Evolutionary conservation across 495 filamentous ascomycete species (phyloP).

Genomic region (Aspergillus kassunensis): DNA sequence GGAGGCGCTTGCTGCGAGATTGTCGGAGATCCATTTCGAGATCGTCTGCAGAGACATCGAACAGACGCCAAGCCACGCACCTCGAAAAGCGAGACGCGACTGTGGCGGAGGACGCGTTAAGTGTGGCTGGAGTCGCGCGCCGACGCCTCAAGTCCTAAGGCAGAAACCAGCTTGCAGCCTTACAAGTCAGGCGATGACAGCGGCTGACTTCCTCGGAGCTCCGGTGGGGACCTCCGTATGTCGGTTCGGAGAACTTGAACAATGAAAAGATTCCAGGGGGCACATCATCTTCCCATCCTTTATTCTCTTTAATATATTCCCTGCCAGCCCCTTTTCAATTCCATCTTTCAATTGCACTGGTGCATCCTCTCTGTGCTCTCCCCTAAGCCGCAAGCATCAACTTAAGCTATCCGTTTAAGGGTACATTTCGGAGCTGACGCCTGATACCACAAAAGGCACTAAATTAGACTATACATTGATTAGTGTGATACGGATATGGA

Average conservation of each 20-base stretch:
- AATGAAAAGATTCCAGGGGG: slow-evolving; percentile 3
- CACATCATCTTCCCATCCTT: not conserved
- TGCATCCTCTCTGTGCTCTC: not conserved
- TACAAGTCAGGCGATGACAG: slow-evolving; percentile 8
- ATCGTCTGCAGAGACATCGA: slow-evolving; percentile 11
- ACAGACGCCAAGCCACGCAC: slow-evolving; percentile 21
- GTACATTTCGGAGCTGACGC: not conserved
- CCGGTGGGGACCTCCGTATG: no score
- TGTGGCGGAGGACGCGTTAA: slow-evolving; percentile 35
- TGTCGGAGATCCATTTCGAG: slow-evolving; percentile 11
- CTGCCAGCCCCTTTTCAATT: not conserved
- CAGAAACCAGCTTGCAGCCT: not conserved
- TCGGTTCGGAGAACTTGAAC: no score
- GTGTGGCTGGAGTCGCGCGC: slow-evolving; percentile 28
- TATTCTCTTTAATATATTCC: not conserved
- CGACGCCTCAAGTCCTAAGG: no score
- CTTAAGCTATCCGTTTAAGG: not conserved
- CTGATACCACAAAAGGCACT: not conserved
- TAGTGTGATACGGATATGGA: slow-evolving; percentile 18
- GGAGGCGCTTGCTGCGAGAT: slow-evolving; percentile 9
- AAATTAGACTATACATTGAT: not conserved
- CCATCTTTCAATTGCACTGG: not conserved
- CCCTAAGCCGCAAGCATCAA: not conserved
- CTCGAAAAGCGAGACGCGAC: slow-evolving; percentile 29
- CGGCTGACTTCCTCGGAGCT: slow-evolving; percentile 16